Base-by-base conservation (phyloP, 1,284 basidiomycete species). In the Papiliotrema fonsecae region DNA sequence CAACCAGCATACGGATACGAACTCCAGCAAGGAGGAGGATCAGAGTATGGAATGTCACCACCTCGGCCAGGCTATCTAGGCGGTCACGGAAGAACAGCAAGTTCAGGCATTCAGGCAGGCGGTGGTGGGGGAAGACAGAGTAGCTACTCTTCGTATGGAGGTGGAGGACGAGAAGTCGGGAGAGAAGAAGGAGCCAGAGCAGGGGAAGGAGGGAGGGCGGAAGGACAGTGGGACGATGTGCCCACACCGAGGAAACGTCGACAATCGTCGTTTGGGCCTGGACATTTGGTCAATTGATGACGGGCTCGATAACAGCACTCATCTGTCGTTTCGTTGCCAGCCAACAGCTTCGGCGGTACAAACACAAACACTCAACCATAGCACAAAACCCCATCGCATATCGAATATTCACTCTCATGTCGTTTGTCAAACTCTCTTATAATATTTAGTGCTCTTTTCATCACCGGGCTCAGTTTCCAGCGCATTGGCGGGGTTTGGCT, bases 161-260 rank as follows among this genome's bases (percentile, higher is more conserved):
- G 28, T 30, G 30, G 22, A 13, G 19, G 31, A 5, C 10, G 26
- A 6, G 32, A 4, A 14, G n/a, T 6, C 4, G 19, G n/a, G 13
- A 13, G 21, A 24, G 9, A 13, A 16, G 36, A 47, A 3, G 37
- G 28, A 39, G 30, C 19, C 18, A 24, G 22, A 13, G 19, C 19
- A 5, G 9, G 26, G 7, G 32, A 4, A 14, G n/a, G 6, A 4
- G 19, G n/a, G 13, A 13, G 21, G n/a, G 9, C 24, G 14, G 36
- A 47, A 3, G 37, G 37, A 4, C 49, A 45, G 21, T 41, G 37
- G 36, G 48, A 49, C 19, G 47, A 48, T 26, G 47, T 35, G 18
- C 39, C 47, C 21, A 48, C 47, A n/a, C 47, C 47, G 3, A 16
- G 47, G 19, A 48, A 42, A 26, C 16, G 34, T 16, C 34, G 34